phyloP scores from a whole-genome alignment of 345 rosid genomes.

The Sisymbrium irio region DNA sequence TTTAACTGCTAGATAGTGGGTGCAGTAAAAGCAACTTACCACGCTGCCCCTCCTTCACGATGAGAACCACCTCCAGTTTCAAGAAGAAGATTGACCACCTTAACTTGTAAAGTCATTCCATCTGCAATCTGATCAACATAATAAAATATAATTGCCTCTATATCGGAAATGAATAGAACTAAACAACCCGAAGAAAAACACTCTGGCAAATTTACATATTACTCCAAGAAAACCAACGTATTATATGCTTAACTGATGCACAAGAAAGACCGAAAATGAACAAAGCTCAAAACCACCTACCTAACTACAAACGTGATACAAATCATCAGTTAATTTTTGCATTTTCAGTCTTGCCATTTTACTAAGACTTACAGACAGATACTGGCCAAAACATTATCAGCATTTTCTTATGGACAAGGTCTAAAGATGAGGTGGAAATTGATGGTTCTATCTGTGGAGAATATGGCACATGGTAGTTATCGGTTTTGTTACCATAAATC shows the following conservation, averaged over 20 bases:
- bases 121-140: conserved; percentile 79
- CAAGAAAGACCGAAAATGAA: background rate
- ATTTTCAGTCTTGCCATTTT: background rate
- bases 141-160: background rate
- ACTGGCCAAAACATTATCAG: background rate
- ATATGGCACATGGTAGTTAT: background rate
- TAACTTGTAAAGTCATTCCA: conserved; percentile 92
- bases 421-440: background rate
- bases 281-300: conserved; percentile 10
- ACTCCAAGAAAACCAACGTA: background rate
- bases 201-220: background rate
- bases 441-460: too few relatives aligned
- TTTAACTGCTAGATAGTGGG: background rate
- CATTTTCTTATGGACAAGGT: background rate
- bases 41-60: conserved; percentile 76
- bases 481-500: background rate
- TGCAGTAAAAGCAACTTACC: conserved; percentile 50
- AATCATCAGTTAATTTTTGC: background rate
- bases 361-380: background rate
- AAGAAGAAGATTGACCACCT: conserved; percentile 87
- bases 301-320: background rate
- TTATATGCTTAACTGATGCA: background rate
- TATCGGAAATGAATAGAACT: conserved; percentile 1
- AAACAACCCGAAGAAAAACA: background rate
- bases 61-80: conserved; percentile 80